Percentiles rank a stretch among this genome's conserved stretches.
These are phyloP conservation scores for Suillus paluster DNA, from an alignment of 768 basidiomycete species.

Conservation along the genomic window DNA sequence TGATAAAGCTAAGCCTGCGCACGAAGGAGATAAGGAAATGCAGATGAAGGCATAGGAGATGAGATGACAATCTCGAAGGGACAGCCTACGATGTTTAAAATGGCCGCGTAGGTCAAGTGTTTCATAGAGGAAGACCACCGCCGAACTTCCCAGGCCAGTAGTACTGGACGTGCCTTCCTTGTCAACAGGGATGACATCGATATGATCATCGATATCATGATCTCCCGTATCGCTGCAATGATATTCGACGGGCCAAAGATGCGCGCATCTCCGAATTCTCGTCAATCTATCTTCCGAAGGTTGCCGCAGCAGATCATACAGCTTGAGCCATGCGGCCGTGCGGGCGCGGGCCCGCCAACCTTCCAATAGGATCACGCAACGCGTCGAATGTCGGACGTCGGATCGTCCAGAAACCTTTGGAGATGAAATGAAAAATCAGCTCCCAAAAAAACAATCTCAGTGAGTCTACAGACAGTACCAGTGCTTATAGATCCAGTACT, in stretches of 20 bases:
- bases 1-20: not conserved
- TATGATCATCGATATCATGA: not conserved
- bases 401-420: not conserved
- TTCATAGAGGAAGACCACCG: not conserved
- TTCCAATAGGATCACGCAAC: not conserved
- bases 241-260: not conserved
- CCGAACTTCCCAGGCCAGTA: not conserved
- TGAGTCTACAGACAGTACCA: not conserved
- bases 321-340: not conserved
- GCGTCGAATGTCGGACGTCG: not conserved
- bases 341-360: slow-evolving; percentile 2
- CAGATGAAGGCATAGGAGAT: not conserved
- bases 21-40: not conserved
- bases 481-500: not conserved
- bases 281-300: not conserved
- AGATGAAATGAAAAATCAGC: not conserved
- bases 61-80: not conserved
- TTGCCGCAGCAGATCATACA: not conserved
- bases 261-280: slow-evolving; percentile 4
- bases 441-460: not conserved
- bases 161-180: not conserved
- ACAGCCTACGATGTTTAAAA: not conserved
- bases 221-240: not conserved
- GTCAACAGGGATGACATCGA: not conserved
- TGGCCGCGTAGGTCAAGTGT: not conserved